Evolutionary conservation across 768 basidiomycete species (phyloP).

Genomic region (Tricholoma matsutake): DNA sequence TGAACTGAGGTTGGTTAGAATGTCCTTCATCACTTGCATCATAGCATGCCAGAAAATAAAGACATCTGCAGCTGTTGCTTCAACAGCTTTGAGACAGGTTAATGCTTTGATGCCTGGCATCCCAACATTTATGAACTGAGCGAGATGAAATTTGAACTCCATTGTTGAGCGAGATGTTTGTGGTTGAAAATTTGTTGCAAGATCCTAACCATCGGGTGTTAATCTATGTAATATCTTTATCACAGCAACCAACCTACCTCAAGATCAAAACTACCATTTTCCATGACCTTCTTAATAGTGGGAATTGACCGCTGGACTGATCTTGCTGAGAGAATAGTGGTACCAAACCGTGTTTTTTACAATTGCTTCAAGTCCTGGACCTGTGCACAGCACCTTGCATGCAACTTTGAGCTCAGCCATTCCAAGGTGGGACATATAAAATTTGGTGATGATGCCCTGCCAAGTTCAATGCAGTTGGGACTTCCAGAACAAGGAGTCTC

Average conservation of each 20-base stretch:
- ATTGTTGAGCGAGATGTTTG: too few species aligned
- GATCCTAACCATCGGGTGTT: background rate
- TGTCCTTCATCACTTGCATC: constrained; percentile 13
- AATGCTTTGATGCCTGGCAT: constrained; percentile 18
- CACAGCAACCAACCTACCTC: background rate
- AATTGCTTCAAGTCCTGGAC: constrained; percentile 3
- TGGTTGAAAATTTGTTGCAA: constrained; percentile 3
- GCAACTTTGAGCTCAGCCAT: constrained; percentile 3
- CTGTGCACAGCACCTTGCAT: background rate
- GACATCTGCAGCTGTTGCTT: constrained; percentile 23
- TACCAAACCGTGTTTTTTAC: background rate
- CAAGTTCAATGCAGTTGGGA: constrained; percentile 15
- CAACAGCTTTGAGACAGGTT: constrained; percentile 26
- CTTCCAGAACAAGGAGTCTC: constrained; percentile 6
- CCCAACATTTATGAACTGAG: background rate
- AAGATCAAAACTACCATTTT: too few species aligned
- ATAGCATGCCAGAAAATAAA: constrained; percentile 23
- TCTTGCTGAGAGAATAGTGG: background rate
- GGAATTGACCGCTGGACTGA: background rate
- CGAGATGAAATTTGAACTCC: too few species aligned
- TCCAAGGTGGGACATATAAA: constrained; percentile 1
- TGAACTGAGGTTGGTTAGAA: too few species aligned
- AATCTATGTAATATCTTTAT: constrained; percentile 2
- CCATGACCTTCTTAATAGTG: background rate
- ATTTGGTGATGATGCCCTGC: constrained; percentile 9